phyloP scores from a whole-genome alignment of 129 eudicot species.

The Saposhnikovia divaricata region DNA sequence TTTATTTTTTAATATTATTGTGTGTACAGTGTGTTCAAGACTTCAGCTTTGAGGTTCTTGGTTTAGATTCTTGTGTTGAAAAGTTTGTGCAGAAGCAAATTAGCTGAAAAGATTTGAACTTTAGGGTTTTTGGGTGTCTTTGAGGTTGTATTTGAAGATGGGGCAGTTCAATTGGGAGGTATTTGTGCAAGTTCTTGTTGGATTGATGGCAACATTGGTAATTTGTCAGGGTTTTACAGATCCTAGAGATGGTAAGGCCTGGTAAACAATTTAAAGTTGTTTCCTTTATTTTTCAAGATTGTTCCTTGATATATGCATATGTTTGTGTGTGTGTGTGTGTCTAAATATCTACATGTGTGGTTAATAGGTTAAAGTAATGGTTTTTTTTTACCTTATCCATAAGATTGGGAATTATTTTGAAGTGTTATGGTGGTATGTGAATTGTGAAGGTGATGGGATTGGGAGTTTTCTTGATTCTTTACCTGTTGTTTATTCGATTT shows the following conservation, averaged over 20 bases:
- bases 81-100: conserved; percentile 3
- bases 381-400: not conserved
- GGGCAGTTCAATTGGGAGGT: conserved; percentile 28
- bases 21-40: not conserved
- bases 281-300: not conserved
- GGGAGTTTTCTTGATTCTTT: not conserved
- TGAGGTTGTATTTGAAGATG: conserved; percentile 22
- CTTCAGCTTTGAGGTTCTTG: conserved; percentile 2
- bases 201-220: conserved; percentile 29
- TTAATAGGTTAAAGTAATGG: not conserved
- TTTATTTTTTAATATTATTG: conserved; percentile 6
- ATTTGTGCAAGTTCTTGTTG: conserved; percentile 20
- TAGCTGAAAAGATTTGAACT: not conserved
- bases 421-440: not conserved
- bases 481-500: conserved; percentile 15
- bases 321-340: not conserved
- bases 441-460: not conserved
- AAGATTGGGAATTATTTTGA: not conserved
- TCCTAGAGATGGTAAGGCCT: conserved; percentile 60
- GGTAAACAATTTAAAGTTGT: not conserved
- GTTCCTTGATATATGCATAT: not conserved
- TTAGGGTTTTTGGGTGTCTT: conserved; percentile 2
- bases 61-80: not conserved
- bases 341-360: not conserved
- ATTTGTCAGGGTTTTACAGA: conserved; percentile 48